Conservation (phyloP, 805 yeast genomes). For the Metschnikowia picachoensis region DNA sequence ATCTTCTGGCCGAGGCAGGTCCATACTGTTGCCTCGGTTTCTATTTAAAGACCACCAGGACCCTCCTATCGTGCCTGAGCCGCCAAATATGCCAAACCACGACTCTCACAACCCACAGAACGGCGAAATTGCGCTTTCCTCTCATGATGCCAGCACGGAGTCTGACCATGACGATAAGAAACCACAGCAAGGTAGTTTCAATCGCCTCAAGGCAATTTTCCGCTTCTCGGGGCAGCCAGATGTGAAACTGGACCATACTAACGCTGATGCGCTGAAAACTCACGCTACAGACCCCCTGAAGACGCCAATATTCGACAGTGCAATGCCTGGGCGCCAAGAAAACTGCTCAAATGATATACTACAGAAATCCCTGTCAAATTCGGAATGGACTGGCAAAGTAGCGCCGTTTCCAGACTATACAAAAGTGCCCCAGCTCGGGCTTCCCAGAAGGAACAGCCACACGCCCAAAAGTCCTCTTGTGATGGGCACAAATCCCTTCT, state of each 20-base stretch:
- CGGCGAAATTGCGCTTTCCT: not conserved
- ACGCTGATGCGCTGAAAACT: not conserved
- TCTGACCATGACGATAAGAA: slow-evolving; percentile 1
- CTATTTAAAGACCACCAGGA: slow-evolving; percentile 23
- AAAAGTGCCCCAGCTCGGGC: too few species aligned
- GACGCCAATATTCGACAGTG: too few species aligned
- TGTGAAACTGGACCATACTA: slow-evolving; percentile 1
- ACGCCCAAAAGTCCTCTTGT: slow-evolving; percentile 1
- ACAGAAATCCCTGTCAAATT: too few species aligned
- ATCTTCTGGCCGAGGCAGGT: slow-evolving; percentile 17
- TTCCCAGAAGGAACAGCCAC: too few species aligned
- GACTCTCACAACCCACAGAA: not conserved
- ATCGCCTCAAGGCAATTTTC: slow-evolving; percentile 2
- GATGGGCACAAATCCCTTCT: slow-evolving; percentile 44
- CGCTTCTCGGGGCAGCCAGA: slow-evolving; percentile 15
- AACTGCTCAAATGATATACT: too few species aligned
- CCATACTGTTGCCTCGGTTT: slow-evolving; percentile 27
- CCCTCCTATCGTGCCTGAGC: not conserved
- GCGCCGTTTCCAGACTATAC: too few species aligned
- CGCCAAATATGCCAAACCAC: not conserved
- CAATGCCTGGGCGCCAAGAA: too few species aligned
- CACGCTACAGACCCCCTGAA: too few species aligned
- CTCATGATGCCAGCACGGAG: not conserved
- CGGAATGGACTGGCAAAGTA: too few species aligned
- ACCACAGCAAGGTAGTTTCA: not conserved